Conservation (phyloP, 352 stramenopile genomes). For the Globisporangium nunn region DNA sequence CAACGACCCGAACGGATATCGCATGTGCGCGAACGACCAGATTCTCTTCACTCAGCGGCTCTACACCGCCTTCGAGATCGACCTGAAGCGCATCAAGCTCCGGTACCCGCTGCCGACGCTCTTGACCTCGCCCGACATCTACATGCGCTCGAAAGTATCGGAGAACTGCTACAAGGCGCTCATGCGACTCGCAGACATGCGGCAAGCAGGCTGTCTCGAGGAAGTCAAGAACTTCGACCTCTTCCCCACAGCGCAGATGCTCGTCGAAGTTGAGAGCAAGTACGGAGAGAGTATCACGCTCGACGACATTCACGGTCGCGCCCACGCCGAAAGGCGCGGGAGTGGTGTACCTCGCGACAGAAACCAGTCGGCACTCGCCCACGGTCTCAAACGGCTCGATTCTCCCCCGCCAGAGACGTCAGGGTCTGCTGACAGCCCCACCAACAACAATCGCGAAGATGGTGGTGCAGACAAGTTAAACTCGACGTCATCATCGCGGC, state of each 20-base stretch:
- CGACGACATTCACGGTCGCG: conserved; percentile 74
- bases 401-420: background rate
- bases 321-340: background rate
- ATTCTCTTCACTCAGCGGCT: conserved; percentile 72
- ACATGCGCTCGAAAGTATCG: conserved; percentile 85
- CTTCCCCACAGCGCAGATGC: conserved; percentile 69
- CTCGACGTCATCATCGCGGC: conserved; percentile 1
- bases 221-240: conserved; percentile 59
- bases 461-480: background rate
- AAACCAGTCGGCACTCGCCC: background rate
- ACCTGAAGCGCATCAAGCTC: conserved; percentile 89
- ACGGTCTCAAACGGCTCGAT: conserved; percentile 2
- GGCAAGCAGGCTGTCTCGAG: conserved; percentile 34
- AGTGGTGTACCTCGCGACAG: no score
- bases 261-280: conserved; percentile 87
- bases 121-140: conserved; percentile 76
- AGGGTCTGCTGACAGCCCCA: background rate
- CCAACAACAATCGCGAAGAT: background rate
- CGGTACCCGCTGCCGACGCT: conserved; percentile 70
- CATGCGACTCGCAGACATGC: conserved; percentile 56
- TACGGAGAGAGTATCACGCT: conserved; percentile 89
- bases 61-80: conserved; percentile 83
- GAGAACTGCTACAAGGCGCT: conserved; percentile 77
- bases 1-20: conserved; percentile 33
- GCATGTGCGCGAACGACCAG: conserved; percentile 64